phyloP scores from a whole-genome alignment of 2,329 filamentous ascomycete species.

The Penicillium sp. region DNA sequence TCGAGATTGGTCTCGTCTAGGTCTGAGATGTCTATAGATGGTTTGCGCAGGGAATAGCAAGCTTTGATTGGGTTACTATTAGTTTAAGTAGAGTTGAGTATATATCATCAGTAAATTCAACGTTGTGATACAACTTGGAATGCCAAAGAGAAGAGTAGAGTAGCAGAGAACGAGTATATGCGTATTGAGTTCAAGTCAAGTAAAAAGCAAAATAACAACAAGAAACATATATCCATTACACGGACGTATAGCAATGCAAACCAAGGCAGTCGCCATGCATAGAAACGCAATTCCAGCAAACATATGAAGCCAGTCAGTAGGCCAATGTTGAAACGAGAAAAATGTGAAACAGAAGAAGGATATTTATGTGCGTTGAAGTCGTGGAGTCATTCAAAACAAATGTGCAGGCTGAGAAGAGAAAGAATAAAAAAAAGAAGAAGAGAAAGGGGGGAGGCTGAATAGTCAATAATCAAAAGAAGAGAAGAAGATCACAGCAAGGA shows the following conservation, averaged over 20 bases:
- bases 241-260: neutral
- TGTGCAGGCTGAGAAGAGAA: neutral
- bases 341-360: slow-evolving; percentile 3
- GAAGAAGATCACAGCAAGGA: neutral
- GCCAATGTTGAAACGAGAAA: neutral
- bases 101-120: neutral
- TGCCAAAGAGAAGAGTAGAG: neutral
- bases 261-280: slow-evolving; percentile 7
- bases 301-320: neutral
- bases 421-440: neutral
- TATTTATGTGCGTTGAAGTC: slow-evolving; percentile 7
- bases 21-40: neutral
- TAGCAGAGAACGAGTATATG: too few species aligned
- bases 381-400: neutral
- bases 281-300: neutral
- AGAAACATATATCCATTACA: slow-evolving; percentile 12
- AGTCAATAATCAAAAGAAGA: neutral
- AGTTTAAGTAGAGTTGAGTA: neutral
- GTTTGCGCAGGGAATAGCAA: neutral
- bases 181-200: neutral
- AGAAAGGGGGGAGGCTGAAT: neutral
- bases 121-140: neutral
- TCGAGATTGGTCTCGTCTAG: neutral
- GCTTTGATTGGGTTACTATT: neutral
- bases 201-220: neutral